Percentiles rank a stretch among this genome's conserved stretches.
Evolutionary conservation across 805 yeast genomes (phyloP).

Genomic region (Phaffomyces antillensis): DNA sequence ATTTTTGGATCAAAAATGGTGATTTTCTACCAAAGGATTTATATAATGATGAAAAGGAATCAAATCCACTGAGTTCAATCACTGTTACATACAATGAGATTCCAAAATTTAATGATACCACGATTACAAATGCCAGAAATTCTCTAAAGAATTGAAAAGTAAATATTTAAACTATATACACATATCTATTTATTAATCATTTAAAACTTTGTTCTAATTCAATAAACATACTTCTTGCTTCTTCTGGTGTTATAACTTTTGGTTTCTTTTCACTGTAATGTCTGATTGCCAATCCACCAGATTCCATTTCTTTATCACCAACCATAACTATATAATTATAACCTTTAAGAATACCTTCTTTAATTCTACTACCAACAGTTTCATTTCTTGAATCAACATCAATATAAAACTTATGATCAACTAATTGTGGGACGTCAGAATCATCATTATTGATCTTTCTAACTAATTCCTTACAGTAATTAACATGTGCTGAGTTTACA

Average conservation of each 20-base stretch:
- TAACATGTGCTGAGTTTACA: constrained; percentile 54
- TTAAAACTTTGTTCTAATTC: constrained; percentile 42
- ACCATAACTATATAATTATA: constrained; percentile 76
- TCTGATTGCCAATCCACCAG: constrained; percentile 56
- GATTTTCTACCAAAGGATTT: constrained; percentile 49
- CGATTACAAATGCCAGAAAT: not conserved
- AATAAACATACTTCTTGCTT: constrained; percentile 47
- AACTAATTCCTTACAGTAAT: constrained; percentile 45
- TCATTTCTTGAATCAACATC: constrained; percentile 72
- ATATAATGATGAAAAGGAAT: constrained; percentile 38
- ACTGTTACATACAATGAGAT: constrained; percentile 13
- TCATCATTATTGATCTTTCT: constrained; percentile 40
- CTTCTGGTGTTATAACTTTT: constrained; percentile 39
- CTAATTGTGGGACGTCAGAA: constrained; percentile 44
- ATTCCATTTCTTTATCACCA: constrained; percentile 77
- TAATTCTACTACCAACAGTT: constrained; percentile 73
- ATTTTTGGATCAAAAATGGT: constrained; percentile 42
- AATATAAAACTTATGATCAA: constrained; percentile 56
- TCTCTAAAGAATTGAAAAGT: not conserved
- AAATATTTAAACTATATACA: not conserved
- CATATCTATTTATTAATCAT: constrained; percentile 3
- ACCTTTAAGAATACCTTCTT: constrained; percentile 68
- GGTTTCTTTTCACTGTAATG: constrained; percentile 41
- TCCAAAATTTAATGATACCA: constrained; percentile 19
- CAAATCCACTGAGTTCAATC: constrained; percentile 5